A percentile compares a stretch with the other conserved stretches of the same genome.
These are phyloP conservation scores for Flaveria floridana DNA, from an alignment of 140 eudicot species.

Conservation along the genomic window DNA sequence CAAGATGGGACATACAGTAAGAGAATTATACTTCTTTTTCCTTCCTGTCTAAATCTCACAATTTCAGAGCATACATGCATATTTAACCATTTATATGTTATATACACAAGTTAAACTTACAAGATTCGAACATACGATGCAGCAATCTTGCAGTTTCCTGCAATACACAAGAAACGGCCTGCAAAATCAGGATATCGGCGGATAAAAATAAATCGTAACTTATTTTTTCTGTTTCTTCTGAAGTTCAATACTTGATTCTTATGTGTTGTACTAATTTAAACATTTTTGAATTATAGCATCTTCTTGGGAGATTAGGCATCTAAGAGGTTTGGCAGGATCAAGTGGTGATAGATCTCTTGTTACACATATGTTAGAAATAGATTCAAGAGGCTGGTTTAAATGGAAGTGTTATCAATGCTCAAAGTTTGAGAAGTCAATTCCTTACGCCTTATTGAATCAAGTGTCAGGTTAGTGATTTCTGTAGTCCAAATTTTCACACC, in stretches of 20 bases:
- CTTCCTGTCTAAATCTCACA: background rate
- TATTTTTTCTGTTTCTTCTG: background rate
- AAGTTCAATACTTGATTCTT: background rate
- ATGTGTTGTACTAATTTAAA: background rate
- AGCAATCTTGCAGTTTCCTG: conserved; percentile 97
- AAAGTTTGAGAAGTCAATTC: conserved; percentile 71
- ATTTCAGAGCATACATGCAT: background rate
- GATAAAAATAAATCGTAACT: conserved; percentile 75
- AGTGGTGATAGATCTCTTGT: conserved; percentile 63
- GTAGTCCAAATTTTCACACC: background rate
- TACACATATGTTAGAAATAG: conserved; percentile 86
- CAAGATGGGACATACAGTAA: conserved; percentile 98
- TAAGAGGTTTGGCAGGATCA: conserved; percentile 45
- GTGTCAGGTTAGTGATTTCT: conserved; percentile 74
- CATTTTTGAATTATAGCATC: conserved; percentile 57
- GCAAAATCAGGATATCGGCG: conserved; percentile 73
- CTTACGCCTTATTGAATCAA: conserved; percentile 81
- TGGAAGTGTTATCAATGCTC: conserved; percentile 64
- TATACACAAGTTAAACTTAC: conserved; percentile 16
- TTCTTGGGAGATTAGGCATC: conserved; percentile 85
- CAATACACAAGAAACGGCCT: conserved; percentile 76
- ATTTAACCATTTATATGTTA: background rate
- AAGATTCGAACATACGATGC: conserved; percentile 41
- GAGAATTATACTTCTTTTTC: conserved; percentile 21
- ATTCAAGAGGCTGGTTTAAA: conserved; percentile 59